phyloP scores from a whole-genome alignment of 2,329 filamentous ascomycete species.

The Trichophyton rubrum region DNA sequence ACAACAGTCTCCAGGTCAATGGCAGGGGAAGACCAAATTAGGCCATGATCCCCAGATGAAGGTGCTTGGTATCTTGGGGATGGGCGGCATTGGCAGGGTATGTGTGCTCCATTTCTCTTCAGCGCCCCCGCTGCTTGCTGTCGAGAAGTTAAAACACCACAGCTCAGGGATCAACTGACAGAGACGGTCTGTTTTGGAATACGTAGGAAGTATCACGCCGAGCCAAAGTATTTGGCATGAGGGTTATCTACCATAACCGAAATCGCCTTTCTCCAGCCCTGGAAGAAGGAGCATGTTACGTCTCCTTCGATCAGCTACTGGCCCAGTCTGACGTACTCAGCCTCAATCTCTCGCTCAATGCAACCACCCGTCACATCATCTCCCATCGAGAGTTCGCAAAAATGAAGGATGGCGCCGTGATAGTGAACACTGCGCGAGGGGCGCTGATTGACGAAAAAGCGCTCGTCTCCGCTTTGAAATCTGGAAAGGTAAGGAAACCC shows the following conservation, averaged over 20 bases:
- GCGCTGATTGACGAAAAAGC: slow-evolving; percentile 34
- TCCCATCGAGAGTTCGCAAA: slow-evolving; percentile 31
- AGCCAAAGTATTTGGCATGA: slow-evolving; percentile 36
- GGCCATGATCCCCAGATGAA: slow-evolving; percentile 37
- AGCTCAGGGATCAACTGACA: not conserved
- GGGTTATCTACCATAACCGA: slow-evolving; percentile 37
- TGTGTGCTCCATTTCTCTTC: slow-evolving; percentile 10
- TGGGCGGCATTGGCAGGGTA: slow-evolving; percentile 38
- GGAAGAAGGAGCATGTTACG: slow-evolving; percentile 32
- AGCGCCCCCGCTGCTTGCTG: not conserved
- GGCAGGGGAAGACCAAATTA: slow-evolving; percentile 30
- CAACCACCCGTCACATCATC: slow-evolving; percentile 36
- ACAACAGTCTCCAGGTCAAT: slow-evolving; percentile 22
- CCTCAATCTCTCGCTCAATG: slow-evolving; percentile 34
- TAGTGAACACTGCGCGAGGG: slow-evolving; percentile 26
- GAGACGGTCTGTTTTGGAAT: not conserved
- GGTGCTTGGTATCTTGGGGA: slow-evolving; percentile 35
- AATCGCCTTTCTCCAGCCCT: slow-evolving; percentile 29
- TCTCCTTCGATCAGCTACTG: slow-evolving; percentile 36
- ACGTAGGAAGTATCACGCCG: slow-evolving; percentile 35
- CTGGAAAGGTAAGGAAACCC: slow-evolving; percentile 28
- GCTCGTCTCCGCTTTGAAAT: slow-evolving; percentile 33
- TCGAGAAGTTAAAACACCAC: not conserved
- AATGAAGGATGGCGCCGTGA: slow-evolving; percentile 26
- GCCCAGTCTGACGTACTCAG: slow-evolving; percentile 36